phyloP scores from a whole-genome alignment of 148 eudicot genomes.

The Hydrangea macrophylla region DNA sequence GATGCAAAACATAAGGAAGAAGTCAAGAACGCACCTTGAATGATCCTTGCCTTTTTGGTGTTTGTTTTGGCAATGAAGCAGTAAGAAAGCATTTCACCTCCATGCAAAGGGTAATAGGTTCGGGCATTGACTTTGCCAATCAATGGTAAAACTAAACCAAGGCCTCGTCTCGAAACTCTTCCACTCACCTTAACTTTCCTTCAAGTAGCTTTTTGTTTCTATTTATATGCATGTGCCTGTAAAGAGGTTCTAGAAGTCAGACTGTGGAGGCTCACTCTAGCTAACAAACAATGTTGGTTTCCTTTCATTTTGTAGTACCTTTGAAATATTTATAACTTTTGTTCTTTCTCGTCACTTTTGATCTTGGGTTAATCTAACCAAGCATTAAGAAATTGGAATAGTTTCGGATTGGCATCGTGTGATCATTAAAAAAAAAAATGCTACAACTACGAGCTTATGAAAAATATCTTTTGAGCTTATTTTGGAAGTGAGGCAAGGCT shows the following conservation, averaged over 20 bases:
- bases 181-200: not conserved
- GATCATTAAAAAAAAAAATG: too few relatives aligned
- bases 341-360: too few relatives aligned
- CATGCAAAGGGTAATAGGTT: constrained; percentile 52
- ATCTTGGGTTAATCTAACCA: too few relatives aligned
- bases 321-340: too few relatives aligned
- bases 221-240: not conserved
- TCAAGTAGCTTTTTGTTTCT: not conserved
- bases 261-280: not conserved
- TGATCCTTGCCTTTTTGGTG: constrained; percentile 36
- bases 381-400: too few relatives aligned
- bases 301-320: too few relatives aligned
- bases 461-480: too few relatives aligned
- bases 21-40: constrained; percentile 94
- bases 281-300: not conserved
- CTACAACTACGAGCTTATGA: too few relatives aligned
- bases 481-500: too few relatives aligned
- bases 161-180: not conserved
- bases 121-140: constrained; percentile 75
- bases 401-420: too few relatives aligned
- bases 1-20: constrained; percentile 30
- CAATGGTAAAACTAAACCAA: constrained; percentile 13
- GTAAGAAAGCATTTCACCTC: constrained; percentile 17
- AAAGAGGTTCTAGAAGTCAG: not conserved
- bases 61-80: not conserved